Base-by-base conservation (phyloP, 2,329 filamentous ascomycete genomes). In the Dactylonectria macrodidyma region DNA sequence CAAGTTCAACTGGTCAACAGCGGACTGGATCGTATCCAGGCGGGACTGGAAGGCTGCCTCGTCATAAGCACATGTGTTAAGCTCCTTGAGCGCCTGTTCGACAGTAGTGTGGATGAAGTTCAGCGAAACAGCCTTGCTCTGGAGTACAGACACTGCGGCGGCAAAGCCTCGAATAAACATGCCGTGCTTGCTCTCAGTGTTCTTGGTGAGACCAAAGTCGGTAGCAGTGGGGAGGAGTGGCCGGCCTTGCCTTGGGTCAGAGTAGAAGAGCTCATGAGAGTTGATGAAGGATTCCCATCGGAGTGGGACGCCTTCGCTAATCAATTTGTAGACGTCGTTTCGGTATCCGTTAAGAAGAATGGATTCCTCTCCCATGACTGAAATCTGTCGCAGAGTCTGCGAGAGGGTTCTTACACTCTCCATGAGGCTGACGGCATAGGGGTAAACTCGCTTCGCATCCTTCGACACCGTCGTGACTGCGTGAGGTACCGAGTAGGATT, bases 211-310 rank as follows among this genome's bases (percentile, higher is more conserved):
- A 5, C 81, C 79, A 62, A 84, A 84, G 56, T 84, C 83, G 10
- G 78, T 76, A 19, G 78, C 80, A 5, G 78, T 77, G 3, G 81
- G 78, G 8, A 83, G 72, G 9, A 84, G 66, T 77, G 74, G 89
- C 82, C 68, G 88, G 74, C 70, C 88, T 58, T 83, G 81, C 65
- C 81, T 77, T 59, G 81, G 80, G 57, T 83, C 81, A 81, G 76
- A 93, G 88, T 77, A 92, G 83, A 77, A 95, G 36, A 98, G 87
- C 79, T 99, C 96, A 80, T 98, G 98, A 2, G 95, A 95, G 79
- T 98, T 95, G 60, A 99, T 94, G 75, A 99, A 98, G 0, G 96
- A 97, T 78, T 99, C 96, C 96, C 96, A 99, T 76, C 95, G 91
- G 33, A 99, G 84, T 1, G 94, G 94, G 34, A 98, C 89, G 66